These are phyloP conservation scores for Anaeramoeba flamelloides DNA, from an alignment of 78 protist species.

Conservation along the genomic window DNA sequence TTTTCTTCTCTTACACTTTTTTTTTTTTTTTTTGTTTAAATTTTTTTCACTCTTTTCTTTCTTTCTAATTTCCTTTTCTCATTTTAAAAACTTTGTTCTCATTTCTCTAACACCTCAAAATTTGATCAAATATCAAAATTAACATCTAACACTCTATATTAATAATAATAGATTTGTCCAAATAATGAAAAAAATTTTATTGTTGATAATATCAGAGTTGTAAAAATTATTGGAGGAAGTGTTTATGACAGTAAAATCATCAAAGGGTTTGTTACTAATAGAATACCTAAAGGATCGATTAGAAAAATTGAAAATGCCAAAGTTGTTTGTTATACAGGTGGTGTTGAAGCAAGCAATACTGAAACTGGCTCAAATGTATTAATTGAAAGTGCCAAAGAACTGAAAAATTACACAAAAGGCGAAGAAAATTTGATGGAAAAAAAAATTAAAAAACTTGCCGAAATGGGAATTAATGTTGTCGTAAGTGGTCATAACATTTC, in stretches of 20 bases:
- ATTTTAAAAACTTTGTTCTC: too few relatives aligned
- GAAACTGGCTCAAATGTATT: constrained; percentile 92
- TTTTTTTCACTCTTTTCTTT: too few relatives aligned
- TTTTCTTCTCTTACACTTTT: too few relatives aligned
- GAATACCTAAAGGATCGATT: constrained; percentile 54
- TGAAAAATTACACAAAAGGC: constrained; percentile 44
- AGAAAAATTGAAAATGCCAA: constrained; percentile 51
- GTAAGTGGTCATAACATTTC: constrained; percentile 63
- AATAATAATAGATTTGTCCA: too few relatives aligned
- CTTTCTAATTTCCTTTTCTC: too few relatives aligned
- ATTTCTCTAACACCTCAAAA: too few relatives aligned
- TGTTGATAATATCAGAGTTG: constrained; percentile 87
- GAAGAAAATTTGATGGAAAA: constrained; percentile 67
- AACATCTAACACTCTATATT: too few relatives aligned
- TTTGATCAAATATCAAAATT: too few relatives aligned
- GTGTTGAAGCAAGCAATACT: constrained; percentile 64
- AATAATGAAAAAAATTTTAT: constrained; percentile 57
- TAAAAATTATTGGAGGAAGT: constrained; percentile 78
- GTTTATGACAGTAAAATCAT: constrained; percentile 44
- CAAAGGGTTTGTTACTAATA: constrained; percentile 71
- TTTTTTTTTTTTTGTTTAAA: too few relatives aligned
- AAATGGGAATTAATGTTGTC: constrained; percentile 76
- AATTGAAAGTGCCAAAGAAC: constrained; percentile 69
- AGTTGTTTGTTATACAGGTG: constrained; percentile 76
- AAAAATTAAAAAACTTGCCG: constrained; percentile 55